Base-by-base conservation (phyloP, 192 early-diverging fungal species). In the Martensiomyces pterosporus region DNA sequence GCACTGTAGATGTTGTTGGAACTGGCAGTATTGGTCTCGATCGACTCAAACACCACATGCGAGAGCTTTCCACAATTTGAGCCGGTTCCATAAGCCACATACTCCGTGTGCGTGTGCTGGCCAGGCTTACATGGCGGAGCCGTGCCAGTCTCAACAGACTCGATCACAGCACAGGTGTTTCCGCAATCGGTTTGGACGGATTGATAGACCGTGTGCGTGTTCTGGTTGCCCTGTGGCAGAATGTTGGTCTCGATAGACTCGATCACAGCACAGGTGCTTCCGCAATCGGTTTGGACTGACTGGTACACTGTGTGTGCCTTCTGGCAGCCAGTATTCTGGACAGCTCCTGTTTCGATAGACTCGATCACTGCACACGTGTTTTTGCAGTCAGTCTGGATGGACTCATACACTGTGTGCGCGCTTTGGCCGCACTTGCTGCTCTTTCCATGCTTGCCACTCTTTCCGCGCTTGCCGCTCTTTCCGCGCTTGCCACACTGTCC, bases 41-140 rank as follows among this genome's bases (percentile, higher is more conserved):
- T 35, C 17, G 70, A 74, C 10, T n/a, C n/a, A n/a, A n/a, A n/a
- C n/a, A n/a, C n/a, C n/a, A n/a, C n/a, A n/a, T n/a, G n/a, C n/a
- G n/a, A n/a, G n/a, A n/a, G n/a, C n/a, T n/a, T n/a, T n/a, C n/a
- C n/a, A n/a, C n/a, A n/a, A n/a, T n/a, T n/a, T n/a, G n/a, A n/a
- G n/a, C n/a, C n/a, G n/a, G n/a, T n/a, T n/a, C n/a, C n/a, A n/a
- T n/a, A n/a, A n/a, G n/a, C n/a, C n/a, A n/a, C n/a, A 17, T 58
- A 62, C 10, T 62, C 70, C 0, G 58, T 66, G 55, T 74, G 70
- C 16, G 63, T 32, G 29, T 32, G n/a, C n/a, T 66, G 3, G 35
- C n/a, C n/a, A n/a, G n/a, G 63, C 43, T 10, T 2, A 26, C 39
- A 37, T 56, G 47, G 38, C 4, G 21, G 43, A 25, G 24, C 9